Base-by-base conservation (phyloP, 768 basidiomycete genomes). In the Brasilioporus rufonigricans region DNA sequence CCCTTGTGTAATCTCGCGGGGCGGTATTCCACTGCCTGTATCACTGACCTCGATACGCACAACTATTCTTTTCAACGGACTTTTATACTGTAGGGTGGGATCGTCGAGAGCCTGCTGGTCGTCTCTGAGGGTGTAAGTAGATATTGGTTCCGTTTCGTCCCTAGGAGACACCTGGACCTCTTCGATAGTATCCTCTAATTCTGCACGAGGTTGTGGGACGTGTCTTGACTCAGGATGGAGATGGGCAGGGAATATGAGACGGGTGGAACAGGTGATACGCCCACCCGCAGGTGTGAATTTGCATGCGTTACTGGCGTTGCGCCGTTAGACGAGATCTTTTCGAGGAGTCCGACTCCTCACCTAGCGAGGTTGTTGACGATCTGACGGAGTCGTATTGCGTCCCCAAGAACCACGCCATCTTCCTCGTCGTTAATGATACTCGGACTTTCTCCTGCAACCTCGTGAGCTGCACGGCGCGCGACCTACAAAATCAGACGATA, bases 31-130 rank as follows among this genome's bases (percentile, higher is more conserved):
- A 40, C 75, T 80, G 5, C 82, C 87, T 0, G 91, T 92, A 71
- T 93, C 91, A 5, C 80, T 79, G 4, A 94, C 82, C 66, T 93
- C 91, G 27, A 93, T 87, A 53, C 92, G 78, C n/a, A 94, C 88
- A 48, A 90, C 85, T 55, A 90, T 87, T 66, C 74, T 74, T 58
- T 89, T 86, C 52, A 80, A 57, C 3, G 76, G 58, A 36, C 5
- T 26, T 26, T 60, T 60, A 48, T 3, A 48, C n/a, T 52, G 44
- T 26, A 39, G 2, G 4, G 26, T 38, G 18, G 52, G 1, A 26
- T 23, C n/a, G n/a, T 48, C 35, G 5, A 27, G 5, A 13, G 16
- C 32, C n/a, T 43, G 51, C 18, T 39, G 50, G 16, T 38, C 51
- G 10, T 32, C 46, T 23, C 31, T 26, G 26, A 31, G 16, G 35